A percentile compares a stretch with the other conserved stretches of the same genome.
These are phyloP conservation scores for Ligustrum vulgare DNA, from an alignment of 257 asterid species.

Conservation along the genomic window DNA sequence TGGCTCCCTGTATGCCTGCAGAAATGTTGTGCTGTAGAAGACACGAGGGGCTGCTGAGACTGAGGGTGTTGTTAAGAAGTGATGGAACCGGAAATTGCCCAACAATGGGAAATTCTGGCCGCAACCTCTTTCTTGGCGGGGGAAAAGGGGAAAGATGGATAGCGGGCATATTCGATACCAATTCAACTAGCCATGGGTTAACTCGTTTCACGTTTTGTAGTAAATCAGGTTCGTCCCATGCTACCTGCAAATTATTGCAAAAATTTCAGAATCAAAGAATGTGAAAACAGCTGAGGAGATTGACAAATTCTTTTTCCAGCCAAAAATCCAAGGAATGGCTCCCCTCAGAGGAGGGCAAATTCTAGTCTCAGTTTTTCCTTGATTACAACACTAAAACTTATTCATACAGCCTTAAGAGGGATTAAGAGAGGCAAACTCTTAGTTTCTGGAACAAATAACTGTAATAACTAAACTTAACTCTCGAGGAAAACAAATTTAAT, in stretches of 20 bases:
- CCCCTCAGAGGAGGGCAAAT: not conserved
- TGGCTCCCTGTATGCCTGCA: constrained; percentile 97
- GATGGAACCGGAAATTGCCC: constrained; percentile 41
- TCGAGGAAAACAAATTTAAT: too few relatives aligned
- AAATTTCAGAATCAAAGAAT: not conserved
- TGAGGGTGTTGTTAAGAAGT: constrained; percentile 49
- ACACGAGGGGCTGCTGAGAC: constrained; percentile 73
- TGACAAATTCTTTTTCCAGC: not conserved
- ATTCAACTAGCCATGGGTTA: constrained; percentile 78
- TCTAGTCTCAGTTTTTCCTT: not conserved
- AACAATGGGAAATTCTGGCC: constrained; percentile 49
- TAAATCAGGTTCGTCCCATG: constrained; percentile 83
- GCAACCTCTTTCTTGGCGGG: constrained; percentile 70
- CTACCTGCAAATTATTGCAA: constrained; percentile 43
- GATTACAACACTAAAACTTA: too few relatives aligned
- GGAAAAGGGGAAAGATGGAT: constrained; percentile 55
- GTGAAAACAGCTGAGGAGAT: not conserved
- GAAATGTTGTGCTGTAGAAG: constrained; percentile 54
- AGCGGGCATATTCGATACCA: constrained; percentile 56
- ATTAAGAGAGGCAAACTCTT: not conserved
- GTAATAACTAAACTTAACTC: too few relatives aligned
- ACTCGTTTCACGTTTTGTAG: constrained; percentile 78
- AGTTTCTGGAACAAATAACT: not conserved
- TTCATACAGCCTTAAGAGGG: not conserved
- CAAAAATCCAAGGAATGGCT: not conserved